Conservation (phyloP, 768 basidiomycete species). For the Mycena crocata region DNA sequence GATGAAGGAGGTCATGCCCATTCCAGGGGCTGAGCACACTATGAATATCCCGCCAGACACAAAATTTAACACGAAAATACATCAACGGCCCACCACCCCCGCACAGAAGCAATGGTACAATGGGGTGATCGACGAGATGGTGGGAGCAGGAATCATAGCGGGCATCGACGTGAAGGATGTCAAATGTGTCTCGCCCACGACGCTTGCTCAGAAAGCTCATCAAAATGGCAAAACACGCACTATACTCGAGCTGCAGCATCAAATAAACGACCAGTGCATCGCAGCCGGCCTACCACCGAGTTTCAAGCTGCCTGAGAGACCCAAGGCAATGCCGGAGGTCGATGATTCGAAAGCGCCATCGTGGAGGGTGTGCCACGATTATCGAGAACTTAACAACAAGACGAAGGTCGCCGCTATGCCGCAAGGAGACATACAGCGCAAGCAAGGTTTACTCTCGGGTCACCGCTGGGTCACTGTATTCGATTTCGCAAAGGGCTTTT, state of each 20-base stretch:
- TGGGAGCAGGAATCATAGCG: slow-evolving; percentile 47
- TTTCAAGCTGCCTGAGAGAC: slow-evolving; percentile 37
- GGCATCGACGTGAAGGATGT: slow-evolving; percentile 42
- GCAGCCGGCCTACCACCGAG: slow-evolving; percentile 36
- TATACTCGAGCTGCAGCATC: slow-evolving; percentile 43
- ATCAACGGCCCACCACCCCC: slow-evolving; percentile 44
- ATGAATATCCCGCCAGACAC: slow-evolving; percentile 45
- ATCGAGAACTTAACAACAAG: slow-evolving; percentile 45
- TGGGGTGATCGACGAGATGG: slow-evolving; percentile 49
- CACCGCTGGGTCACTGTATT: slow-evolving; percentile 49
- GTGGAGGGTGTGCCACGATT: slow-evolving; percentile 55
- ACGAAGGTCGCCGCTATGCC: slow-evolving; percentile 44
- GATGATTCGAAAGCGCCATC: slow-evolving; percentile 31
- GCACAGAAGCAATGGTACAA: slow-evolving; percentile 46
- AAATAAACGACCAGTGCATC: slow-evolving; percentile 48
- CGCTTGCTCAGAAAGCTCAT: slow-evolving; percentile 48
- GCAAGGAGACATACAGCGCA: slow-evolving; percentile 52
- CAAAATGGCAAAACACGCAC: slow-evolving; percentile 43
- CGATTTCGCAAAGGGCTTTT: slow-evolving; percentile 54
- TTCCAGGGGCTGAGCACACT: slow-evolving; percentile 45
- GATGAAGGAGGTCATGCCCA: slow-evolving; percentile 47
- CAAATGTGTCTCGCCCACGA: slow-evolving; percentile 47
- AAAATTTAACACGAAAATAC: slow-evolving; percentile 43
- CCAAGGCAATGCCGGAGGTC: background rate
- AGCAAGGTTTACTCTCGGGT: slow-evolving; percentile 43